phyloP scores from a whole-genome alignment of 2,329 filamentous ascomycete genomes.

The Trichoderma simmonsii region DNA sequence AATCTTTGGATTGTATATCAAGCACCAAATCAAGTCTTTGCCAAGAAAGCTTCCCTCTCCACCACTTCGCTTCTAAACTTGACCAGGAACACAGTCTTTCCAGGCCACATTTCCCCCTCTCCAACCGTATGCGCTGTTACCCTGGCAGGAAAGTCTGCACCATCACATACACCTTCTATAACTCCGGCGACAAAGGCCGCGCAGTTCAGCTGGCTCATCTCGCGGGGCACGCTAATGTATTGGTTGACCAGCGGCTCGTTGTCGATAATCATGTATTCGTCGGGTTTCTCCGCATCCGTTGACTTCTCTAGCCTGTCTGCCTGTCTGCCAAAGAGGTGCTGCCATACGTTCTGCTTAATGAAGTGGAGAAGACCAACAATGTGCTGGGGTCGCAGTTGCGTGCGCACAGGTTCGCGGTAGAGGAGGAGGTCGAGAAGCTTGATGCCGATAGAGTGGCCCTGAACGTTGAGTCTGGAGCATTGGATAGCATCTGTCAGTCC shows the following conservation, averaged over 20 bases:
- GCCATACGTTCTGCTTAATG: slow-evolving; percentile 89
- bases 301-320: slow-evolving; percentile 92
- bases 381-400: slow-evolving; percentile 74
- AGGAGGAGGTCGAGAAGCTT: slow-evolving; percentile 94
- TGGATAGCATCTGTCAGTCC: background rate
- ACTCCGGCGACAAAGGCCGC: slow-evolving; percentile 94
- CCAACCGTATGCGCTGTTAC: slow-evolving; percentile 83
- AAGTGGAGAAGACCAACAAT: slow-evolving; percentile 92
- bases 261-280: slow-evolving; percentile 99
- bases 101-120: slow-evolving; percentile 85
- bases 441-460: slow-evolving; percentile 90
- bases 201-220: slow-evolving; percentile 96
- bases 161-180: slow-evolving; percentile 93
- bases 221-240: slow-evolving; percentile 87
- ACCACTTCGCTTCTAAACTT: slow-evolving; percentile 89
- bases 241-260: slow-evolving; percentile 96
- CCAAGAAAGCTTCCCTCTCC: slow-evolving; percentile 82
- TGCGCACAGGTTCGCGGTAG: slow-evolving; percentile 70
- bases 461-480: slow-evolving; percentile 62
- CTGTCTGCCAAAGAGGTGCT: slow-evolving; percentile 84
- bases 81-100: slow-evolving; percentile 91
- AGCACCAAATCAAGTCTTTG: slow-evolving; percentile 43
- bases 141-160: slow-evolving; percentile 80
- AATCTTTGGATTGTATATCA: background rate
- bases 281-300: slow-evolving; percentile 73